Percentiles rank a stretch among this genome's conserved stretches.
Evolutionary conservation across 805 yeast species (phyloP).

Genomic region (Brettanomyces naardenensis): DNA sequence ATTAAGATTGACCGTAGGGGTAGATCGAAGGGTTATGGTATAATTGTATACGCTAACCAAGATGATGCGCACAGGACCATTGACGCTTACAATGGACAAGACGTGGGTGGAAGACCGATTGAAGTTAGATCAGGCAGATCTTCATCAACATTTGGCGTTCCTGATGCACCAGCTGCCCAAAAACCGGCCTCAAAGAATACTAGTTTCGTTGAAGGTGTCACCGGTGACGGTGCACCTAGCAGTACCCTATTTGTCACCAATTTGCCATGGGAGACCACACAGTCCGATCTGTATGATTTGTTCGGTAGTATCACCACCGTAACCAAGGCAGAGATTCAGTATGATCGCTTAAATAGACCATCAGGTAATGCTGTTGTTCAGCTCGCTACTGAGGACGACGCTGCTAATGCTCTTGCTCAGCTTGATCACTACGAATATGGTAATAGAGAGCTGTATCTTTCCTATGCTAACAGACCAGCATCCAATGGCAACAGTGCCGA

Average conservation of each 20-base stretch:
- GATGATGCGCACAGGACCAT: conserved; percentile 72
- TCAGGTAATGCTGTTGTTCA: conserved; percentile 83
- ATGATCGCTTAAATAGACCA: conserved; percentile 53
- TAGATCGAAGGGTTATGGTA: conserved; percentile 80
- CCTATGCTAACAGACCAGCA: conserved; percentile 47
- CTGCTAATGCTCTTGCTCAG: conserved; percentile 67
- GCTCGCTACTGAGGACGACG: conserved; percentile 57
- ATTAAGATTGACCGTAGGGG: conserved; percentile 60
- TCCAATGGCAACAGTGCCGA: conserved; percentile 1
- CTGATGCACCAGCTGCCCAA: conserved; percentile 11
- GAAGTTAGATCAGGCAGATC: conserved; percentile 72
- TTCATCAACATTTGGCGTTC: conserved; percentile 16
- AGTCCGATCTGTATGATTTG: conserved; percentile 74
- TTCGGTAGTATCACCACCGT: conserved; percentile 81
- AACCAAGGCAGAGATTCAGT: conserved; percentile 67
- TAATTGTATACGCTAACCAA: conserved; percentile 57
- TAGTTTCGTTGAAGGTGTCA: conserved; percentile 60
- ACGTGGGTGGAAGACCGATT: conserved; percentile 65
- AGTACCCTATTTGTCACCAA: conserved; percentile 62
- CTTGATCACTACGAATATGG: conserved; percentile 81
- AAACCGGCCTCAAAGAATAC: conserved; percentile 28
- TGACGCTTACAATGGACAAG: conserved; percentile 58
- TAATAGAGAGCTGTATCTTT: conserved; percentile 59
- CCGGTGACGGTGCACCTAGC: conserved; percentile 53
- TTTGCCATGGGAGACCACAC: conserved; percentile 84